Evolutionary conservation across 2,329 filamentous ascomycete genomes (phyloP).

Genomic region (Claviceps cyperi): DNA sequence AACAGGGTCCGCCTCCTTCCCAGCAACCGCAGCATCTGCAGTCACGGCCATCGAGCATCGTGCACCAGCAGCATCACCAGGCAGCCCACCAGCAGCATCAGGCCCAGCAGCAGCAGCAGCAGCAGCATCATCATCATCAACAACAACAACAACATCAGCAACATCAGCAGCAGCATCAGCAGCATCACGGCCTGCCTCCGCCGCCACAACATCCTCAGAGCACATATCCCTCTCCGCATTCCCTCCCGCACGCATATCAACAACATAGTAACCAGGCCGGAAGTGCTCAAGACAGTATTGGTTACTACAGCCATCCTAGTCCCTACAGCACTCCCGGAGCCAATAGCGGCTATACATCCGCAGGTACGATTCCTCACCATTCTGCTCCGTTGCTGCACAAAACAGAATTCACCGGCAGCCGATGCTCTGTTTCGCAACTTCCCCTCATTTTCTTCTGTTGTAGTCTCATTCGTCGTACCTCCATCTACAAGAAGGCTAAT

Average conservation of each 20-base stretch:
- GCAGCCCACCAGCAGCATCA: slow-evolving; percentile 31
- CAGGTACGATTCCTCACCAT: slow-evolving; percentile 45
- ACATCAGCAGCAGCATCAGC: slow-evolving; percentile 50
- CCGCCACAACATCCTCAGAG: slow-evolving; percentile 44
- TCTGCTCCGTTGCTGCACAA: neutral
- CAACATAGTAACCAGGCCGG: slow-evolving; percentile 44
- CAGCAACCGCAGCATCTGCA: slow-evolving; percentile 43
- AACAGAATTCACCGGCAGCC: too few relatives aligned
- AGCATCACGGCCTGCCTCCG: slow-evolving; percentile 6
- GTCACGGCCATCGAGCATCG: slow-evolving; percentile 56
- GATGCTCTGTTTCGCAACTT: too few relatives aligned
- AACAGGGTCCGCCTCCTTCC: slow-evolving; percentile 55
- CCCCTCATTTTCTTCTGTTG: too few relatives aligned
- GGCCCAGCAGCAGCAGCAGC: slow-evolving; percentile 48
- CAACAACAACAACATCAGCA: slow-evolving; percentile 29
- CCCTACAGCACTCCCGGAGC: slow-evolving; percentile 73
- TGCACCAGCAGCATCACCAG: slow-evolving; percentile 44
- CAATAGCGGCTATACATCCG: slow-evolving; percentile 72
- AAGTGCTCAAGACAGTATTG: slow-evolving; percentile 48
- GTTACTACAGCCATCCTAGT: slow-evolving; percentile 66
- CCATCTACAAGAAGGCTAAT: neutral
- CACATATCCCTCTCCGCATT: slow-evolving; percentile 54
- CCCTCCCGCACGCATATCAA: slow-evolving; percentile 52
- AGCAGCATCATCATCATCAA: slow-evolving; percentile 47
- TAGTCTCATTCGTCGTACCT: neutral